Evolutionary conservation across 768 basidiomycete species (phyloP).

Genomic region (Tricholoma sp.): DNA sequence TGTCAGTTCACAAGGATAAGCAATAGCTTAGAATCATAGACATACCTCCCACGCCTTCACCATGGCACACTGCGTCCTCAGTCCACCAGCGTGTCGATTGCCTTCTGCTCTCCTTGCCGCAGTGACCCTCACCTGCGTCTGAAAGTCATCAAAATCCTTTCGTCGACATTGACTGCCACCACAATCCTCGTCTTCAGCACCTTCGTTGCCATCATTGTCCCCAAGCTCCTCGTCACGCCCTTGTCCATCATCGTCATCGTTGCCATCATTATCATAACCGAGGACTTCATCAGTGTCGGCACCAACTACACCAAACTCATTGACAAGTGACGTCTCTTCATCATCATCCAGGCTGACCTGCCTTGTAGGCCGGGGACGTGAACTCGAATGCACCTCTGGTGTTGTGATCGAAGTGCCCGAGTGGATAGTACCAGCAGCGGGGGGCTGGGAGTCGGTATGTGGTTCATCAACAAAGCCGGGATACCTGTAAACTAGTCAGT

Average conservation of each 20-base stretch:
- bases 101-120: too few relatives aligned
- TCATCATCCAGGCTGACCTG: not conserved
- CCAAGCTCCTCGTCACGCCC: not conserved
- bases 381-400: not conserved
- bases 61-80: slow-evolving; percentile 19
- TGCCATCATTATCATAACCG: not conserved
- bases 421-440: not conserved
- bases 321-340: not conserved
- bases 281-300: not conserved
- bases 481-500: not conserved
- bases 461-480: not conserved
- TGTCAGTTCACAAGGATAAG: not conserved
- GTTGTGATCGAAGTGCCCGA: not conserved
- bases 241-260: slow-evolving; percentile 3
- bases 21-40: not conserved
- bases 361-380: not conserved
- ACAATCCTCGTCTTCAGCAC: not conserved
- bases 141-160: slow-evolving; percentile 4
- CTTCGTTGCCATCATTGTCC: not conserved
- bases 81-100: slow-evolving; percentile 19
- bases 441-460: not conserved
- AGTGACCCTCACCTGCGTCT: slow-evolving; percentile 11
- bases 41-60: slow-evolving; percentile 17
- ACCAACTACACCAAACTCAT: slow-evolving; percentile 1
- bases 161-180: not conserved